These are phyloP conservation scores for Phalaenopsis hybrid DNA, from an alignment of 116 monocot species.

Conservation along the genomic window DNA sequence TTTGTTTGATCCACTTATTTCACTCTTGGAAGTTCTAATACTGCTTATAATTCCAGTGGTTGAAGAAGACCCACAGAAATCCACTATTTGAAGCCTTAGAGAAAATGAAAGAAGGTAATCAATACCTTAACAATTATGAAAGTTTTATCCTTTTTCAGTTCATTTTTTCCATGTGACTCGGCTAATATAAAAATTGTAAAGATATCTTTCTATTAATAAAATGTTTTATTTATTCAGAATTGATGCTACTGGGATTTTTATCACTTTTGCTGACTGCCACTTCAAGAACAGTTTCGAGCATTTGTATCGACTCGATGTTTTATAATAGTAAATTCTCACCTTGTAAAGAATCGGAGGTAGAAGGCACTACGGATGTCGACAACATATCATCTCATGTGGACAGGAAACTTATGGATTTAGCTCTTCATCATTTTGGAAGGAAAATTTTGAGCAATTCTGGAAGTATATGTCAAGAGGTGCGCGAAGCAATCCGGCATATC, in stretches of 20 bases:
- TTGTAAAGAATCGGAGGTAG: constrained; percentile 56
- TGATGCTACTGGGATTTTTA: constrained; percentile 94
- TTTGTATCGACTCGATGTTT: constrained; percentile 85
- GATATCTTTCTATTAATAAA: neutral
- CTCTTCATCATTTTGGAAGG: constrained; percentile 35
- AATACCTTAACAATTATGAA: neutral
- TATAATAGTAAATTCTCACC: constrained; percentile 77
- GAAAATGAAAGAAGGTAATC: constrained; percentile 96
- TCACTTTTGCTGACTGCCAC: constrained; percentile 85
- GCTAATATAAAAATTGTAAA: neutral
- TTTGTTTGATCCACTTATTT: neutral
- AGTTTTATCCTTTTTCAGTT: neutral
- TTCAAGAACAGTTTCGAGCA: constrained; percentile 72
- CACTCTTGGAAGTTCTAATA: neutral
- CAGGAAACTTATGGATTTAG: constrained; percentile 19
- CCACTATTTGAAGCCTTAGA: constrained; percentile 87
- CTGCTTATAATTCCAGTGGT: constrained; percentile 49
- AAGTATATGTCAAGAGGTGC: constrained; percentile 57
- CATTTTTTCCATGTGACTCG: neutral
- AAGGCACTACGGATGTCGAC: constrained; percentile 24
- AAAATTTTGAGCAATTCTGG: constrained; percentile 35
- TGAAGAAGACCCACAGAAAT: constrained; percentile 85
- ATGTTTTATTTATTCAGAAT: constrained; percentile 41
- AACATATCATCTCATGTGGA: constrained; percentile 15
- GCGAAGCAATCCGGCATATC: neutral